Evolutionary conservation across 164 flowering plant genomes (phyloP), one percentile per base, ranked within the genome.

Genomic region (Berberis vulgaris): DNA sequence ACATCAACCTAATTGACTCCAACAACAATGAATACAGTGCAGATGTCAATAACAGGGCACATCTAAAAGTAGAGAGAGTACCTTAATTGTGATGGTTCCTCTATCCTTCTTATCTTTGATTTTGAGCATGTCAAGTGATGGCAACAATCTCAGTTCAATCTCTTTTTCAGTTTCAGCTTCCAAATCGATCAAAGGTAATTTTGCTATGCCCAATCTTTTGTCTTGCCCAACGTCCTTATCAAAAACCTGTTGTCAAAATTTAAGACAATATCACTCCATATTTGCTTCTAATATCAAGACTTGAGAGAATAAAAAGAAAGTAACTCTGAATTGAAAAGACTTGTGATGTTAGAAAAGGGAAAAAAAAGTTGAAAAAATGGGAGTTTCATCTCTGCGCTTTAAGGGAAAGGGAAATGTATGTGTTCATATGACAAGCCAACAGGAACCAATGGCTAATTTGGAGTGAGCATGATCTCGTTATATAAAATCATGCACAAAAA

Each of bases 191-290:
- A 95, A 65, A 62, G 89, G 84, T 50, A 89, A 64, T 68, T 91
- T 91, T 61, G 82, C 86, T n/a, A 82, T 66, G 60, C 99, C 99
- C 77, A 95, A 44, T 71, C 78, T 73, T 76, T 86, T 86, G 73
- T 95, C 97, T 80, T 95, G 99, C 45, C 84, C 84, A 60, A 95
- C 80, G 73, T 95, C 99, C 72, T 87, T 11, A 67, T 95, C 99
- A 71, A 77, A 81, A 53, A 95, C 95, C 99, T 95, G 80, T 63
- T 53, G 13, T 41, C 41, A 58, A 13, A 2, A 13, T 58, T 49
- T 3, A 4, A 10, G 61, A 7, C 7, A 59, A 13, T 41, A 49
- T 42, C 13, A 52, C 26, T 26, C 26, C 26, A 26, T 26, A 26
- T 26, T 26, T 26, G 26, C 26, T 26, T 26, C 26, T 26, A 26